A percentile compares a stretch with the other conserved stretches of the same genome.
phyloP scores from a whole-genome alignment of 306 rosid genomes.

The Cucurbita argyrosperma region DNA sequence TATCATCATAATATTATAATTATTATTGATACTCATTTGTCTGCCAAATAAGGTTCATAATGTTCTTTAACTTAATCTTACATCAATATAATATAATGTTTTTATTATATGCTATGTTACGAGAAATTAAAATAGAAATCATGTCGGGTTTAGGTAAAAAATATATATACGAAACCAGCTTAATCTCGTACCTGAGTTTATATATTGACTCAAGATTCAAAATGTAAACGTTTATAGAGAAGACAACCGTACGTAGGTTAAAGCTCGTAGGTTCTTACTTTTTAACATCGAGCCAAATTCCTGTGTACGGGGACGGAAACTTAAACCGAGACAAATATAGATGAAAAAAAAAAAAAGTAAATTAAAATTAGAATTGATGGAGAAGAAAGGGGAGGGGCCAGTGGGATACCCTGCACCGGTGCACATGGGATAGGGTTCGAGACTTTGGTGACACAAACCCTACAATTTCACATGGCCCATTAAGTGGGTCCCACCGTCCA shows the following conservation, averaged over 20 bases:
- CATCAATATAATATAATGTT: neutral
- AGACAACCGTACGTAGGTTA: no score
- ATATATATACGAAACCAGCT: neutral
- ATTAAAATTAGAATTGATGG: no score
- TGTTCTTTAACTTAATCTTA: neutral
- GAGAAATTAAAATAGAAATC: no score
- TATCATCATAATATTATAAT: neutral
- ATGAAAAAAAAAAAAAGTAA: no score
- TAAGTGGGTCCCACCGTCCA: conserved; percentile 27
- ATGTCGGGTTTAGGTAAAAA: neutral
- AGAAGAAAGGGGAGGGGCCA: conserved; percentile 5
- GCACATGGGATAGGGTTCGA: conserved; percentile 90
- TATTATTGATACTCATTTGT: neutral
- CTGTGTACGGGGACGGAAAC: no score
- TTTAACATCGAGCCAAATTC: no score
- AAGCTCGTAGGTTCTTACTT: no score
- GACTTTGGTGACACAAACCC: conserved; percentile 33
- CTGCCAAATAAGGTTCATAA: neutral
- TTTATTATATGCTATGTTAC: neutral
- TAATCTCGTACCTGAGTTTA: neutral
- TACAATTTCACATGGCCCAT: conserved; percentile 61
- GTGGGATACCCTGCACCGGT: conserved; percentile 74
- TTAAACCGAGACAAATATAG: no score
- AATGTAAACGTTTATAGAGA: neutral
- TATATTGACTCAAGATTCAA: neutral